Evolutionary conservation across 441 rosid genomes (phyloP), one percentile per base, ranked within the genome.

Genomic region (Croton setiger): DNA sequence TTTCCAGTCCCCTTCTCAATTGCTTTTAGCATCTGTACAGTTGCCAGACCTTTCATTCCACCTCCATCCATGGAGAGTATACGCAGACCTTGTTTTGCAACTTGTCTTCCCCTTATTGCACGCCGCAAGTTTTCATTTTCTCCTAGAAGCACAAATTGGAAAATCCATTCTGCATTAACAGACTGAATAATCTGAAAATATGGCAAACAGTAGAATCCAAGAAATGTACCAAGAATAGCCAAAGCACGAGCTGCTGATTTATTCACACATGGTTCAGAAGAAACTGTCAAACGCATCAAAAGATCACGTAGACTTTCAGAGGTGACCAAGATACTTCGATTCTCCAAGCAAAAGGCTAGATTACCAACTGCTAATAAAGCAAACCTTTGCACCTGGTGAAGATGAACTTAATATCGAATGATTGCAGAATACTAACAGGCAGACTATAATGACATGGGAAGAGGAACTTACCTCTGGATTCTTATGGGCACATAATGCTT

Each of bases 21-120:
- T 82, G 89, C 96, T 80, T 92, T 92, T 79, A 95, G 98, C 73
- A 95, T 81, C 85, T 87, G 93, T 69, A 95, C 98, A 51, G 99
- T 95, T 41, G 93, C 98, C 73, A 95, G 86, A 73, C 98, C 99
- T 83, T 95, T 95, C 98, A 95, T 95, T 79, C 99, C 99, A 76
- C 99, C 99, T 56, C 99, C 98, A 81, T 95, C 99, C 99, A 95
- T 95, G 54, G 99, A 76, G 67, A 95, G 98, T 78, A 95, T 90
- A 60, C 99, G 95, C 72, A 92, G 73, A 58, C 99, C 98, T 82
- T 90, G 91, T 79, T 88, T 92, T 57, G 98, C 87, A 66, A 91
- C 87, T 71, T 79, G 93, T 74, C 98, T 89, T 75, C 95, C 99
- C 78, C 81, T 90, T 74, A 89, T 84, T 69, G 98, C 90, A 70